These are phyloP conservation scores for Hypoxylon subgilvum DNA, from an alignment of 495 filamentous ascomycete species.

Conservation along the genomic window DNA sequence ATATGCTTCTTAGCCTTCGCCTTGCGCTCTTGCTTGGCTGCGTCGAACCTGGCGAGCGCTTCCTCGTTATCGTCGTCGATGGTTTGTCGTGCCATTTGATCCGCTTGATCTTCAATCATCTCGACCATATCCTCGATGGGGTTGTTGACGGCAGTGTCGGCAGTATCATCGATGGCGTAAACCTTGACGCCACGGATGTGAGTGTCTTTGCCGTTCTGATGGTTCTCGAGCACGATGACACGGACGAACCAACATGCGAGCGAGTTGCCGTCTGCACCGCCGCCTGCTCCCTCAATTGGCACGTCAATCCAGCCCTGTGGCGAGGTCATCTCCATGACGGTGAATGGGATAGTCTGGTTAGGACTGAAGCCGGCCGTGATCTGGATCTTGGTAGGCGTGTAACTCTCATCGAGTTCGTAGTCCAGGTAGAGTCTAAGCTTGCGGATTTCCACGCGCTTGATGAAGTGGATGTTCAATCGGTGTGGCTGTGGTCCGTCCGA, in stretches of 20 bases:
- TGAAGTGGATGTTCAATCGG: slow-evolving; percentile 91
- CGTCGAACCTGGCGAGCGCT: slow-evolving; percentile 15
- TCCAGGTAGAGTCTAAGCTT: slow-evolving; percentile 86
- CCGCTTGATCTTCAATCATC: slow-evolving; percentile 33
- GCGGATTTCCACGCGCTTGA: slow-evolving; percentile 86
- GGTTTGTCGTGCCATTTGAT: slow-evolving; percentile 25
- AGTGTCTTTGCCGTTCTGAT: slow-evolving; percentile 99
- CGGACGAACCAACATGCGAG: slow-evolving; percentile 86
- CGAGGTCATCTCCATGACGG: slow-evolving; percentile 74
- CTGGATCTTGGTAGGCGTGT: slow-evolving; percentile 92
- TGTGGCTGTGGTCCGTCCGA: slow-evolving; percentile 97
- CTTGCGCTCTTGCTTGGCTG: slow-evolving; percentile 21
- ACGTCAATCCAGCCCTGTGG: slow-evolving; percentile 92
- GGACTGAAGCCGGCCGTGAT: slow-evolving; percentile 85
- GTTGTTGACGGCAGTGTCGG: slow-evolving; percentile 39
- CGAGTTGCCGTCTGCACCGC: slow-evolving; percentile 67
- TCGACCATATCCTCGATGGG: slow-evolving; percentile 41
- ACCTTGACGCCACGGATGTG: slow-evolving; percentile 94
- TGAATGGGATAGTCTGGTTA: slow-evolving; percentile 85
- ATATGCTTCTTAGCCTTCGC: slow-evolving; percentile 34
- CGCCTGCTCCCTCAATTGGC: slow-evolving; percentile 70
- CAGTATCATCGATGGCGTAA: slow-evolving; percentile 72
- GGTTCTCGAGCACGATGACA: slow-evolving; percentile 88
- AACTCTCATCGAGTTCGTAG: slow-evolving; percentile 89
- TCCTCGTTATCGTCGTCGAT: slow-evolving; percentile 44